Evolutionary conservation across 148 eudicot genomes (phyloP), one percentile per base, ranked within the genome.

Genomic region (Linanthus parryae): DNA sequence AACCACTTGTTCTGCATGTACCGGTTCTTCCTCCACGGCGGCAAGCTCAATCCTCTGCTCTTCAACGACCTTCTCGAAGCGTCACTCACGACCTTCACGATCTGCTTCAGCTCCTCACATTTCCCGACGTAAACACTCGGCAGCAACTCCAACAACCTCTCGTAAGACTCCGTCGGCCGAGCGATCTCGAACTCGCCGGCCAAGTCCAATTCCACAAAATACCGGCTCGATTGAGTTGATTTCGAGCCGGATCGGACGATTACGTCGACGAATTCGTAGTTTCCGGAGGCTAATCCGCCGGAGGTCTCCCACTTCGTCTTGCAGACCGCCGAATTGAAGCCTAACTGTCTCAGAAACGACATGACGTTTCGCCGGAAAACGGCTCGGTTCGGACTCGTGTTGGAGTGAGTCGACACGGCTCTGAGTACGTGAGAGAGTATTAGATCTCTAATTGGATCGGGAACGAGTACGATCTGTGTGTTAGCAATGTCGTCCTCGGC

Each of bases 301-400:
- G 48, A 67, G 64, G 69, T 85, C 56, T 68, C 85, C 97, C 97
- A 85, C 39, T 79, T 70, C 11, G 95, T 82, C 57, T 82, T 85
- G 97, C 97, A 89, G 4, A 81, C n/a, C n/a, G n/a, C n/a, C n/a
- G n/a, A n/a, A n/a, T n/a, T n/a, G n/a, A n/a, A n/a, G n/a, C n/a
- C n/a, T n/a, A n/a, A n/a, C n/a, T n/a, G n/a, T n/a, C n/a, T n/a
- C n/a, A n/a, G n/a, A n/a, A n/a, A n/a, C n/a, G n/a, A n/a, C n/a
- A n/a, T n/a, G n/a, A n/a, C n/a, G n/a, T n/a, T n/a, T n/a, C n/a
- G n/a, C n/a, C n/a, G n/a, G n/a, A n/a, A n/a, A n/a, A n/a, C n/a
- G n/a, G n/a, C n/a, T n/a, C n/a, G n/a, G n/a, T n/a, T n/a, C n/a
- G n/a, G n/a, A n/a, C n/a, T n/a, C n/a, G n/a, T n/a, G n/a, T n/a